Percentiles rank a stretch among this genome's conserved stretches.
These are phyloP conservation scores for maize (Zea mays) DNA, from an alignment of 176 grass and related monocot species.

Conservation along the genomic window DNA sequence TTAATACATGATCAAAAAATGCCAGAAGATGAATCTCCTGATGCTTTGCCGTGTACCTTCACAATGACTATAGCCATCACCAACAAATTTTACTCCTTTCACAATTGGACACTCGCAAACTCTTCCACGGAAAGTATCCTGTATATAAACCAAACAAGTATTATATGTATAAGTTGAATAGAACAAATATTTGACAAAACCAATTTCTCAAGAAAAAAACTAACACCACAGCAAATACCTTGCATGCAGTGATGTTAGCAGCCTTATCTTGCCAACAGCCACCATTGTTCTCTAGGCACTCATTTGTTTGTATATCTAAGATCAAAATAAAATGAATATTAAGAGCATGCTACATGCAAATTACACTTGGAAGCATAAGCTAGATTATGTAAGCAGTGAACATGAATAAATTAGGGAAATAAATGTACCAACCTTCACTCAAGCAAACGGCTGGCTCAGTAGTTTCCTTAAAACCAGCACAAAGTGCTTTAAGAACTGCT, in stretches of 20 bases:
- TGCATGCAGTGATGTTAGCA: constrained; percentile 94
- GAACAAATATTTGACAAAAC: background rate
- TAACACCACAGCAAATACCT: constrained; percentile 53
- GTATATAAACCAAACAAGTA: constrained; percentile 30
- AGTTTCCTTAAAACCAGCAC: constrained; percentile 80
- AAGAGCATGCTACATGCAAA: constrained; percentile 19
- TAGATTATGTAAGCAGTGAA: constrained; percentile 8
- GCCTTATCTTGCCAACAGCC: constrained; percentile 91
- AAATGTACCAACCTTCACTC: constrained; percentile 59
- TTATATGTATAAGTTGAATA: constrained; percentile 20
- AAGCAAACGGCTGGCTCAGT: constrained; percentile 88
- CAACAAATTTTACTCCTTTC: constrained; percentile 78
- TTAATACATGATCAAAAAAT: background rate
- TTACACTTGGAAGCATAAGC: background rate
- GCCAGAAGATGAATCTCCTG: background rate
- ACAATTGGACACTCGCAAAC: constrained; percentile 82
- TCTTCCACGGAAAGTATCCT: constrained; percentile 96
- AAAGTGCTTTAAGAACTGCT: constrained; percentile 88
- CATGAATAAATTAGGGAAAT: background rate
- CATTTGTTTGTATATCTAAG: constrained; percentile 93
- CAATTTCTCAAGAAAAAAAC: background rate
- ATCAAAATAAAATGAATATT: constrained; percentile 10
- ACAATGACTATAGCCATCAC: constrained; percentile 94
- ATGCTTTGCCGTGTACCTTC: constrained; percentile 60
- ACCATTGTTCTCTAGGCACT: constrained; percentile 95